phyloP scores from a whole-genome alignment of 345 rosid genomes.

The Citrus inodora region DNA sequence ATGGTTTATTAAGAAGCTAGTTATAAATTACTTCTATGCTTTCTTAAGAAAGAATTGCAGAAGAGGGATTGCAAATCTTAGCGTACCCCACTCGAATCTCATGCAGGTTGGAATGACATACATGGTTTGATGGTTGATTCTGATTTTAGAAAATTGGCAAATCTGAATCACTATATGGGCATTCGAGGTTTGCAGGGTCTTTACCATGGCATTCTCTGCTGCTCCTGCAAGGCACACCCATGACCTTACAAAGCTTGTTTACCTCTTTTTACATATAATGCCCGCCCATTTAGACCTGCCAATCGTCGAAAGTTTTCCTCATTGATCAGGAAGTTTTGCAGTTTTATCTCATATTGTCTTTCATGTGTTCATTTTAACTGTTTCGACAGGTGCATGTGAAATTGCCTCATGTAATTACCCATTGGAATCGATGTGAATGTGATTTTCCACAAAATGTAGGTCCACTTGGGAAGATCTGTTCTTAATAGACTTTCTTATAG shows the following conservation, averaged over 20 bases:
- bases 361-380: constrained; percentile 7
- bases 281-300: background rate
- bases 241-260: background rate
- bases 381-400: constrained; percentile 3
- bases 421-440: background rate
- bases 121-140: constrained; percentile 66
- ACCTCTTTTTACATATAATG: background rate
- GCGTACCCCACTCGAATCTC: constrained; percentile 89
- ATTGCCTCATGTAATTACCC: constrained; percentile 15
- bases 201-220: background rate
- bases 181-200: background rate
- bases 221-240: background rate
- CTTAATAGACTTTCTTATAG: background rate
- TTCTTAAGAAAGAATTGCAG: constrained; percentile 94
- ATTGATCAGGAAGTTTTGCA: constrained; percentile 28
- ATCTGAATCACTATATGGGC: background rate
- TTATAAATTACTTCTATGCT: constrained; percentile 90
- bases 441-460: background rate
- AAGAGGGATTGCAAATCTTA: constrained; percentile 87
- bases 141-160: constrained; percentile 2
- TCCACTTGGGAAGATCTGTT: background rate
- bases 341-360: constrained; percentile 10
- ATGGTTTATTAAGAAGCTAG: constrained; percentile 92
- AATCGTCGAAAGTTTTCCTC: background rate
- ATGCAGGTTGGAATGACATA: constrained; percentile 99